These are phyloP conservation scores for Paraconiothyrium sp. DNA, from an alignment of 2,329 filamentous ascomycete species.

Conservation along the genomic window DNA sequence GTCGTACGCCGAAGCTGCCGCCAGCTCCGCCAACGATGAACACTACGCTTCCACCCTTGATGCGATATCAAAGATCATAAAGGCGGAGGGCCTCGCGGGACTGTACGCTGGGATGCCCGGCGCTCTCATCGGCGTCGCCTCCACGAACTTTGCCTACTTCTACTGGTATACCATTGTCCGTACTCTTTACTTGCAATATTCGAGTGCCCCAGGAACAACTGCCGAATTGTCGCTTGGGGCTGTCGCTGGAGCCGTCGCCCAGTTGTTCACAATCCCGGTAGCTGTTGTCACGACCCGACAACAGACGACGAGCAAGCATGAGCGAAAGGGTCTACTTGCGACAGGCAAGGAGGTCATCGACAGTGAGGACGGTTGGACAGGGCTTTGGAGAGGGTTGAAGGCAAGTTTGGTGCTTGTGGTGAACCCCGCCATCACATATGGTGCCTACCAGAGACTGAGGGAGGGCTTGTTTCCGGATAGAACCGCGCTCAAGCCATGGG, in stretches of 20 bases:
- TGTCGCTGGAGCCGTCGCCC: constrained; percentile 86
- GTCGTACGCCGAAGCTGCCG: constrained; percentile 43
- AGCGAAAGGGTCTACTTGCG: constrained; percentile 85
- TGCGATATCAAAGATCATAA: constrained; percentile 84
- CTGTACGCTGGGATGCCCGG: constrained; percentile 91
- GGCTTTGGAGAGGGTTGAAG: constrained; percentile 94
- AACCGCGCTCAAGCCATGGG: constrained; percentile 77
- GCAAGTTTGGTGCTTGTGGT: constrained; percentile 94
- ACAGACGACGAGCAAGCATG: constrained; percentile 86
- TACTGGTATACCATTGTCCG: constrained; percentile 97
- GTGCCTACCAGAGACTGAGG: constrained; percentile 90
- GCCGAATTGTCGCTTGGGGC: constrained; percentile 87
- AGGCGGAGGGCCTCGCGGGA: constrained; percentile 80
- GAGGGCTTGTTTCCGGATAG: constrained; percentile 80
- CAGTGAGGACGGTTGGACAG: constrained; percentile 87
- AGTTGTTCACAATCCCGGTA: constrained; percentile 95
- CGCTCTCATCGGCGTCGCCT: constrained; percentile 88
- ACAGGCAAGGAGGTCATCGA: constrained; percentile 90
- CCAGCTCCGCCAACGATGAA: constrained; percentile 61
- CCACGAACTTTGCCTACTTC: constrained; percentile 99
- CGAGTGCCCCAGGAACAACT: constrained; percentile 76
- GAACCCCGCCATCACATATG: constrained; percentile 97
- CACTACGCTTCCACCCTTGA: constrained; percentile 91
- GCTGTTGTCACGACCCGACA: constrained; percentile 95
- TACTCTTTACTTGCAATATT: constrained; percentile 74